These are phyloP conservation scores for Leptomonas pyrrhocoris DNA, from an alignment of 208 protist species.

Conservation along the genomic window DNA sequence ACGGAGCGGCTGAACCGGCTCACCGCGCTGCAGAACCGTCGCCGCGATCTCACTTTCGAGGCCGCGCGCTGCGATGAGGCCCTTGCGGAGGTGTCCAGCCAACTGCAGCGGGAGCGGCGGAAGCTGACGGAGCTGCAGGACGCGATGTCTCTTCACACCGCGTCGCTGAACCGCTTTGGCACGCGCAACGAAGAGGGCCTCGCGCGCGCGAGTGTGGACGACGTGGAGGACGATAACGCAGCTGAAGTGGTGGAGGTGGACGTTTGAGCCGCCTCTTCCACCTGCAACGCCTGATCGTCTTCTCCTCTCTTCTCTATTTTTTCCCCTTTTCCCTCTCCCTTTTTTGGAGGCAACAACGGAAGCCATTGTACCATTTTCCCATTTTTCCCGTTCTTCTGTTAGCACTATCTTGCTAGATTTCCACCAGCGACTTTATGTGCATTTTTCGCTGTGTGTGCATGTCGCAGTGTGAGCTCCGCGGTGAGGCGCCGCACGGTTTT, in stretches of 20 bases:
- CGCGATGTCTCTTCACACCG: slow-evolving; percentile 12
- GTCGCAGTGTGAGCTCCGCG: too few relatives aligned
- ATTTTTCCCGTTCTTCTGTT: too few relatives aligned
- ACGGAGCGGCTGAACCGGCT: slow-evolving; percentile 52
- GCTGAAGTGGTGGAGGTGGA: slow-evolving; percentile 19
- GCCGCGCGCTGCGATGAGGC: slow-evolving; percentile 32
- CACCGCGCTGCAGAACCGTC: slow-evolving; percentile 30
- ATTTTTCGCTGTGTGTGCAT: too few relatives aligned
- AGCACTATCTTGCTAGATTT: too few relatives aligned
- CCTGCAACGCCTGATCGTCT: too few relatives aligned
- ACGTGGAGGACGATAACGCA: not conserved
- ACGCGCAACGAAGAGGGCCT: not conserved
- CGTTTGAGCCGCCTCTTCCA: not conserved
- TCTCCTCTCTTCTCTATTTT: too few relatives aligned
- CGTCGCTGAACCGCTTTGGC: not conserved
- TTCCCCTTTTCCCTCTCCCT: not conserved
- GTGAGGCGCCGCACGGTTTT: too few relatives aligned
- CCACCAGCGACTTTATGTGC: too few relatives aligned
- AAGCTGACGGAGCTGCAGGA: slow-evolving; percentile 38
- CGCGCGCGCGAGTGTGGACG: not conserved
- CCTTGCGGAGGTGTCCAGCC: slow-evolving; percentile 25
- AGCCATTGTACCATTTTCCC: too few relatives aligned
- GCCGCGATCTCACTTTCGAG: slow-evolving; percentile 43
- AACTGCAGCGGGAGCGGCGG: slow-evolving; percentile 36
- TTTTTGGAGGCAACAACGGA: too few relatives aligned